Percentiles rank a stretch among this genome's conserved stretches.
Conservation (phyloP, 108 stramenopile genomes). For the Aurantiochytrium sp. region DNA sequence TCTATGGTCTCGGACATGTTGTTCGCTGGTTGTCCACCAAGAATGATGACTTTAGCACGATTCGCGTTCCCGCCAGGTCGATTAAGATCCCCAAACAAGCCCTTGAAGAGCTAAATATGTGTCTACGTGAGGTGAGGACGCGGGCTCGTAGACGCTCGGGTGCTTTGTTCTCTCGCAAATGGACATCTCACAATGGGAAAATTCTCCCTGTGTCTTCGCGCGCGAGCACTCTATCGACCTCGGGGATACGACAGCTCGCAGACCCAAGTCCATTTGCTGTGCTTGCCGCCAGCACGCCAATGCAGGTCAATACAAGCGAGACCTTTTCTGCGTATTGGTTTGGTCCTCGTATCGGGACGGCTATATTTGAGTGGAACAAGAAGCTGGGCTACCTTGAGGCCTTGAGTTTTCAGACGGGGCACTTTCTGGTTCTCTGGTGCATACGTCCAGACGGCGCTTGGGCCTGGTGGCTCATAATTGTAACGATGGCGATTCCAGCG, state of each 20-base stretch:
- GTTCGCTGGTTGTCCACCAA: not conserved
- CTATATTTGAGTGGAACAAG: too few species aligned
- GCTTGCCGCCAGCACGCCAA: too few species aligned
- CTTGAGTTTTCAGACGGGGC: not conserved
- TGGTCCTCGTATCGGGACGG: too few species aligned
- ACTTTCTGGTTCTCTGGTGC: not conserved
- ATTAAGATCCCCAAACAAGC: not conserved
- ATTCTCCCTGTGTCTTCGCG: not conserved
- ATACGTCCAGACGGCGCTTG: not conserved
- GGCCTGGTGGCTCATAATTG: not conserved
- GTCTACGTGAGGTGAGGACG: not conserved
- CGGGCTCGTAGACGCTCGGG: not conserved
- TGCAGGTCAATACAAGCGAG: too few species aligned
- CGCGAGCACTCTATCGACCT: not conserved
- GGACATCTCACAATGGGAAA: not conserved
- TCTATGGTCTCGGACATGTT: not conserved
- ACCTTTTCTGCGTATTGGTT: too few species aligned
- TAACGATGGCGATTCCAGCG: not conserved
- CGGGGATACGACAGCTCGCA: too few species aligned
- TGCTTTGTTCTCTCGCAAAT: not conserved
- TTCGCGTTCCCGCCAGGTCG: not conserved
- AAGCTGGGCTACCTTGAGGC: too few species aligned
- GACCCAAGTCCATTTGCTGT: too few species aligned
- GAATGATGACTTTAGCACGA: not conserved
- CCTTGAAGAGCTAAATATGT: not conserved